Conservation (phyloP, 2,329 filamentous ascomycete species). For the Trichoderma koningii region DNA sequence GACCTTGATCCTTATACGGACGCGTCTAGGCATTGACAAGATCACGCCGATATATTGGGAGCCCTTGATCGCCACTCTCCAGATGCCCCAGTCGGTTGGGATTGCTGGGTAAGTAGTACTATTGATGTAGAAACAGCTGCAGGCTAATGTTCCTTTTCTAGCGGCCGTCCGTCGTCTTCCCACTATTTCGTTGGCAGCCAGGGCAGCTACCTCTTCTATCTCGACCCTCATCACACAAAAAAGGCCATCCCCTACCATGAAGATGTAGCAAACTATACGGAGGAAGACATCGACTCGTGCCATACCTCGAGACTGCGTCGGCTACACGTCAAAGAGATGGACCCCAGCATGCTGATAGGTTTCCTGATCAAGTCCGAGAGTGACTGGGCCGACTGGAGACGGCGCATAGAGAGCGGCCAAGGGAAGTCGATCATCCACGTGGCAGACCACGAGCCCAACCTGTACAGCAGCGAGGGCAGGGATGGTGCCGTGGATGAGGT, state of each 20-base stretch:
- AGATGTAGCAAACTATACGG: slow-evolving; percentile 59
- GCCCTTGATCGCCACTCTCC: slow-evolving; percentile 79
- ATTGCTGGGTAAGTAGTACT: slow-evolving; percentile 75
- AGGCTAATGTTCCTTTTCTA: slow-evolving; percentile 40
- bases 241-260: slow-evolving; percentile 67
- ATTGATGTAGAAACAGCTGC: not conserved
- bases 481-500: slow-evolving; percentile 84
- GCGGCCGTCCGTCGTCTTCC: slow-evolving; percentile 88
- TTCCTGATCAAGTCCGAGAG: slow-evolving; percentile 81
- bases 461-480: slow-evolving; percentile 59
- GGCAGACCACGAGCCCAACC: slow-evolving; percentile 66
- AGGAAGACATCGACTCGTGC: slow-evolving; percentile 77
- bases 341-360: slow-evolving; percentile 95
- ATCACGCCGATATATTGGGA: slow-evolving; percentile 95
- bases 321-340: slow-evolving; percentile 88
- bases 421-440: slow-evolving; percentile 87
- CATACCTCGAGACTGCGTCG: slow-evolving; percentile 84
- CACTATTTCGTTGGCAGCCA: slow-evolving; percentile 63
- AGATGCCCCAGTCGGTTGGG: slow-evolving; percentile 90
- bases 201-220: slow-evolving; percentile 83
- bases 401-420: slow-evolving; percentile 70
- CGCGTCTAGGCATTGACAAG: slow-evolving; percentile 87
- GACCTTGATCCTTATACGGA: slow-evolving; percentile 85
- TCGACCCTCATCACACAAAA: slow-evolving; percentile 89
- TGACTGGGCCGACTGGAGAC: slow-evolving; percentile 84